Conservation (phyloP, 2,329 filamentous ascomycete species). For the Beauveria medogensis region DNA sequence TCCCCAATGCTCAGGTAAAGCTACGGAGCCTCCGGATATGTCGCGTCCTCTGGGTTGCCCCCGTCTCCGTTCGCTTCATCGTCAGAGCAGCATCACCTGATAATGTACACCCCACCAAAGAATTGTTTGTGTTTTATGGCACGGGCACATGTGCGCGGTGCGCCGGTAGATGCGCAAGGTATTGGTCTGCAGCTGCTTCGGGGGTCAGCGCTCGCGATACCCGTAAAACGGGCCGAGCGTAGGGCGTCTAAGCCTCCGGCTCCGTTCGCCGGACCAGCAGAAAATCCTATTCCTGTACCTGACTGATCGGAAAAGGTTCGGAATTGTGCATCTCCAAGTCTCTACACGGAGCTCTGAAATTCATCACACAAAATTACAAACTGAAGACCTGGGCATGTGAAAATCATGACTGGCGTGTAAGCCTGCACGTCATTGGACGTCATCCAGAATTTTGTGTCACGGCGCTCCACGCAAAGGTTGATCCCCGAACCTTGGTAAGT, state of each 20-base stretch:
- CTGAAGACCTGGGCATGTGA: no score
- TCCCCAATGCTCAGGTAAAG: neutral
- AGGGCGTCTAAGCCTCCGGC: neutral
- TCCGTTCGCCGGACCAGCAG: neutral
- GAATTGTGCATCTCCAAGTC: no score
- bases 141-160: no score
- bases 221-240: neutral
- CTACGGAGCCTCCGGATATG: neutral
- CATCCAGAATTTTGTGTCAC: no score
- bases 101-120: neutral
- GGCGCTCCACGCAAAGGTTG: no score
- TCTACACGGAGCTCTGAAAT: no score
- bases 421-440: no score
- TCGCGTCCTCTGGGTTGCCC: neutral
- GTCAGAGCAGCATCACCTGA: neutral
- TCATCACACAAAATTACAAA: no score
- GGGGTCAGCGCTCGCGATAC: neutral
- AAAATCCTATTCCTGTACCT: neutral
- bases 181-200: neutral
- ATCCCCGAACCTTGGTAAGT: no score
- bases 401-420: no score
- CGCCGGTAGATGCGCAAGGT: neutral
- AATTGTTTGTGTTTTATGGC: no score
- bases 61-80: neutral
- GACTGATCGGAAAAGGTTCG: neutral